These are phyloP conservation scores for Posidonia australis DNA, from an alignment of 106 monocot genomes.

Conservation along the genomic window DNA sequence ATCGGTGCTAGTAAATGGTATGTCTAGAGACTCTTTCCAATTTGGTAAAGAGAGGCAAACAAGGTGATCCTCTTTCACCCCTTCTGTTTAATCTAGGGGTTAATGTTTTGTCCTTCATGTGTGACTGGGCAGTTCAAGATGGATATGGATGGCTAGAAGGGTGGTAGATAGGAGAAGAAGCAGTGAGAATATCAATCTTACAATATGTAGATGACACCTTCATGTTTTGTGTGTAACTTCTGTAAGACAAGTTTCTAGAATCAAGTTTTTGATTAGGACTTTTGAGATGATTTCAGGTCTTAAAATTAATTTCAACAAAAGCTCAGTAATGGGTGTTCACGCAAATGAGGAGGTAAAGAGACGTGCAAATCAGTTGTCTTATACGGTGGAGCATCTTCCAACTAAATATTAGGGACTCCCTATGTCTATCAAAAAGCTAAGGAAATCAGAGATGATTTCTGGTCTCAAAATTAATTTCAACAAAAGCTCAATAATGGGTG, in stretches of 20 bases:
- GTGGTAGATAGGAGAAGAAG: neutral
- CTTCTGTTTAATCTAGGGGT: neutral
- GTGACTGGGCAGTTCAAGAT: neutral
- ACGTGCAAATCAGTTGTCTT: neutral
- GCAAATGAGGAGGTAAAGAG: neutral
- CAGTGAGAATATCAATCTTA: neutral
- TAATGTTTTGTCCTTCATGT: neutral
- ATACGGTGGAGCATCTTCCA: neutral
- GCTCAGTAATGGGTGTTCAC: neutral
- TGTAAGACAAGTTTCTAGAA: neutral
- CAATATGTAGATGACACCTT: neutral
- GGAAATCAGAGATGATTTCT: too few species aligned
- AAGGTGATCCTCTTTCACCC: neutral
- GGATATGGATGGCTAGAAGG: neutral
- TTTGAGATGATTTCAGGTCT: too few species aligned
- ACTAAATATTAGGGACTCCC: neutral
- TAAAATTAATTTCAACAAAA: neutral
- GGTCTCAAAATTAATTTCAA: too few species aligned
- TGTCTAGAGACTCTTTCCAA: neutral
- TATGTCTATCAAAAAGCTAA: too few species aligned
- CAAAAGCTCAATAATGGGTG: neutral
- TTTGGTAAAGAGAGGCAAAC: too few species aligned
- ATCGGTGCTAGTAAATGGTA: neutral
- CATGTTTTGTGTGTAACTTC: rapidly evolving
- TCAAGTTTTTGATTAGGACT: too few species aligned